These are phyloP conservation scores for Leccinum huronense DNA, from an alignment of 1,284 basidiomycete species.

Conservation along the genomic window DNA sequence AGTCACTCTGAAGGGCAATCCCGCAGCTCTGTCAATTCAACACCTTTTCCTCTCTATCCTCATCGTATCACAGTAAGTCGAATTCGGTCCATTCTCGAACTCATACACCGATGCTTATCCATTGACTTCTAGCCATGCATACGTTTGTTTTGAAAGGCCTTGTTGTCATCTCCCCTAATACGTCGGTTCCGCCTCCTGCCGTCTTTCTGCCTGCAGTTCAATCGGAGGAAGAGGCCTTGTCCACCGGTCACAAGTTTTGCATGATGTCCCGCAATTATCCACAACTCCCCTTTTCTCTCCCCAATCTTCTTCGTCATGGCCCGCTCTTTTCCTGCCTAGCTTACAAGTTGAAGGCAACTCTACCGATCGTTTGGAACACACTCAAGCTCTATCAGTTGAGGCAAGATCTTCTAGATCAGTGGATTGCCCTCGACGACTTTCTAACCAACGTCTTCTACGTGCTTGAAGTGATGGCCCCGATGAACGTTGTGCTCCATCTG, in stretches of 20 bases:
- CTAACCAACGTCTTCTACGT: constrained; percentile 1
- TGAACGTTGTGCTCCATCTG: constrained; percentile 6
- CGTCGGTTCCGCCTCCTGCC: background rate
- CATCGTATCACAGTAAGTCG: background rate
- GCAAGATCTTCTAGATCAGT: constrained; percentile 1
- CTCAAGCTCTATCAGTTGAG: constrained; percentile 2
- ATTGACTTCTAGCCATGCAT: constrained; percentile 1
- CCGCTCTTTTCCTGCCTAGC: constrained; percentile 12
- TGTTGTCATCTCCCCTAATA: constrained; percentile 8
- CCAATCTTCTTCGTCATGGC: background rate
- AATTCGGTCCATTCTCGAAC: background rate
- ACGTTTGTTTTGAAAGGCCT: constrained; percentile 1
- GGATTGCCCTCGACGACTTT: constrained; percentile 4
- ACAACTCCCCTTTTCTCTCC: constrained; percentile 6
- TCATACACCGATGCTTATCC: background rate
- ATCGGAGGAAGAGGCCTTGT: background rate
- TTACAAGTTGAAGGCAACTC: constrained; percentile 2
- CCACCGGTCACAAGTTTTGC: background rate
- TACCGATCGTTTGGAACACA: background rate
- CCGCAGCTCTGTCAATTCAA: background rate
- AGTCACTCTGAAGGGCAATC: background rate
- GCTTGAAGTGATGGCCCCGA: background rate
- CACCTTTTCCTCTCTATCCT: background rate
- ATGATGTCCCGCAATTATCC: constrained; percentile 6
- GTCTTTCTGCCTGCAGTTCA: background rate